Conservation (phyloP, 371 early-diverging fungal genomes). For the Mucor racemosus region DNA sequence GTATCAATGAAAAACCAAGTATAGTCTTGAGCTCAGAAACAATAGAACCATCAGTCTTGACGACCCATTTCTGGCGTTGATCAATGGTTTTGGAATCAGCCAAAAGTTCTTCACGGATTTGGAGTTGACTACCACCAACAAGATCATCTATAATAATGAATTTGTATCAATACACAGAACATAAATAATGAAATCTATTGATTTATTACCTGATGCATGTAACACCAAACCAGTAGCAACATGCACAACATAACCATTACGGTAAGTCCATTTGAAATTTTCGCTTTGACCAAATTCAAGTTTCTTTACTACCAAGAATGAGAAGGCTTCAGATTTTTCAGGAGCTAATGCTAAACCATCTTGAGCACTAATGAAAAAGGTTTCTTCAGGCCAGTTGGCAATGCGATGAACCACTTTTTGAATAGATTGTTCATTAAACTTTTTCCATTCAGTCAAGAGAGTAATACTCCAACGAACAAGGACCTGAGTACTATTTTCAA, state of each 20-base stretch:
- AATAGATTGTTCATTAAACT: slow-evolving; percentile 13
- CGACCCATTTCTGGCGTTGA: slow-evolving; percentile 41
- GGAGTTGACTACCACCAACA: slow-evolving; percentile 38
- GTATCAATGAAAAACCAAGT: slow-evolving; percentile 39
- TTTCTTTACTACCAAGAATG: slow-evolving; percentile 21
- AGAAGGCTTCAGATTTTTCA: slow-evolving; percentile 35
- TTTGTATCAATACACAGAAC: background rate
- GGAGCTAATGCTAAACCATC: slow-evolving; percentile 43
- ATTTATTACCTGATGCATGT: slow-evolving; percentile 39
- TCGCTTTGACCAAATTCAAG: slow-evolving; percentile 23
- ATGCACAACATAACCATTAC: slow-evolving; percentile 54
- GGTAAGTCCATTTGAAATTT: slow-evolving; percentile 48
- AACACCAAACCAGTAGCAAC: slow-evolving; percentile 47
- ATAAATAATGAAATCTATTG: no score
- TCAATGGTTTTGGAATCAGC: slow-evolving; percentile 24
- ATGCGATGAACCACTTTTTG: slow-evolving; percentile 28
- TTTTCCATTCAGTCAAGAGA: slow-evolving; percentile 28
- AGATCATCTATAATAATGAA: slow-evolving; percentile 26
- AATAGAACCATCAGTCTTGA: slow-evolving; percentile 49
- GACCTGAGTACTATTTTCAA: slow-evolving; percentile 23
- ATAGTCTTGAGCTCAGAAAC: slow-evolving; percentile 27
- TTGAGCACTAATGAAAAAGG: slow-evolving; percentile 41
- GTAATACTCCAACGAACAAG: slow-evolving; percentile 21
- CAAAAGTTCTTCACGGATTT: slow-evolving; percentile 30
- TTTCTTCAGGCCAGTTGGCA: slow-evolving; percentile 43